Evolutionary conservation across 257 asterid genomes (phyloP).

Genomic region (Ilex asprella): DNA sequence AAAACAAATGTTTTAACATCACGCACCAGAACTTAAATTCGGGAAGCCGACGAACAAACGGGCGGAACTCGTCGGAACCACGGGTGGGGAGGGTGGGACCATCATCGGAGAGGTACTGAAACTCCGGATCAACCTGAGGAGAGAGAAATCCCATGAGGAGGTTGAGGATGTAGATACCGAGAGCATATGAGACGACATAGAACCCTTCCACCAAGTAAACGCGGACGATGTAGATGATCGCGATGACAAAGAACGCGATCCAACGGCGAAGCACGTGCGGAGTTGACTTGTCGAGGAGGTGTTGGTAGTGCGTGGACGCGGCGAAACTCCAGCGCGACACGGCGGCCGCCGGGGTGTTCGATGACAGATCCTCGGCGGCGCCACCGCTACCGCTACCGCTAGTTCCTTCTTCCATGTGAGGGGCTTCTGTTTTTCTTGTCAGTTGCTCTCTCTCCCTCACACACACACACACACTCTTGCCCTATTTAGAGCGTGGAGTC

Average conservation of each 20-base stretch:
- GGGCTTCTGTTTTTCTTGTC: background rate
- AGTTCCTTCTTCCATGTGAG: background rate
- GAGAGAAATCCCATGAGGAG: slow-evolving; percentile 47
- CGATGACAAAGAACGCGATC: slow-evolving; percentile 47
- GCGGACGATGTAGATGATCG: slow-evolving; percentile 37
- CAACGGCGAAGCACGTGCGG: slow-evolving; percentile 47
- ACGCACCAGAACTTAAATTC: slow-evolving; percentile 55
- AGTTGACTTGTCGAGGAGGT: slow-evolving; percentile 48
- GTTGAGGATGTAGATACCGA: slow-evolving; percentile 47
- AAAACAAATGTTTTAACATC: background rate
- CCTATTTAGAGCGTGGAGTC: too few species aligned
- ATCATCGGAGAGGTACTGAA: slow-evolving; percentile 8
- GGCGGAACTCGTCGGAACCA: slow-evolving; percentile 56
- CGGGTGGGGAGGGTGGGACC: slow-evolving; percentile 39
- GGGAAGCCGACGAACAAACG: slow-evolving; percentile 56
- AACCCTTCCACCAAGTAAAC: slow-evolving; percentile 48
- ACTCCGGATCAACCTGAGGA: slow-evolving; percentile 54
- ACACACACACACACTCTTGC: too few species aligned
- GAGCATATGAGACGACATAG: slow-evolving; percentile 56
- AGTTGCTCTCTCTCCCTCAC: too few species aligned
- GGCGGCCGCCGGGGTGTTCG: slow-evolving; percentile 14
- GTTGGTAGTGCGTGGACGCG: slow-evolving; percentile 40
- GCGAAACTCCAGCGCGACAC: slow-evolving; percentile 21
- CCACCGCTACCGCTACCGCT: background rate
- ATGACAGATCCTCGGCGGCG: slow-evolving; percentile 11